Base-by-base conservation (phyloP, 257 asterid species). In the Nicotiana benthamiana region DNA sequence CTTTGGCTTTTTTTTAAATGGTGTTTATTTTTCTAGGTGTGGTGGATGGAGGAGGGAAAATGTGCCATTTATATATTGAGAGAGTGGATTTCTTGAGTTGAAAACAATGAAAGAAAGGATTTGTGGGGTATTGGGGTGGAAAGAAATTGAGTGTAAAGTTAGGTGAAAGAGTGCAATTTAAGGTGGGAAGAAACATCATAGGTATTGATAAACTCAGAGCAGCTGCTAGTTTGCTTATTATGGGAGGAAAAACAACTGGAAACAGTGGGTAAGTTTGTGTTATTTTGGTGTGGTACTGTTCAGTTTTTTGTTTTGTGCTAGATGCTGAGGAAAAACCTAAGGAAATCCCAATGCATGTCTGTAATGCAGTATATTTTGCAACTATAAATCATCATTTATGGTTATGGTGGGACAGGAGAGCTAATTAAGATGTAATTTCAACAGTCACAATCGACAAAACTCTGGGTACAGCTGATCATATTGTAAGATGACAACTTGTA, bases 141-240 rank as follows among this genome's bases (percentile, higher is more conserved):
- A 43, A 57, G 4, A 72, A 72, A 46, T 43, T 77, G 54, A 48
- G 80, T 81, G 78, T 72, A 13, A 72, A 72, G 60, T 72, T 72
- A 24, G 78, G 78, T 72, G 72, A 80, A 81, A 82, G 88, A 61
- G 81, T 83, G 64, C 28, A 72, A 40, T 79, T 80, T 79, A 84
- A 84, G 89, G 89, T 86, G 85, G 87, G 85, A 20, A 12, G 80
- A 79, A 83, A 68, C 57, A 61, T 77, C 61, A 48, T 72, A 15
- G 0, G 36, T 82, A 40, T 79, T 88, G 84, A 72, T 80, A 87
- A 86, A 82, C 83, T 82, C 70, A 64, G 59, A 48, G 83, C 86
- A 83, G 81, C 87, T 79, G 79, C 68, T 72, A 79, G 79, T 72
- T 91, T 86, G 90, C 93, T 91, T 91, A 75, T 80, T 72, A 75